Base-by-base conservation (phyloP, 352 stramenopile genomes). In the Globisporangium splendens region DNA sequence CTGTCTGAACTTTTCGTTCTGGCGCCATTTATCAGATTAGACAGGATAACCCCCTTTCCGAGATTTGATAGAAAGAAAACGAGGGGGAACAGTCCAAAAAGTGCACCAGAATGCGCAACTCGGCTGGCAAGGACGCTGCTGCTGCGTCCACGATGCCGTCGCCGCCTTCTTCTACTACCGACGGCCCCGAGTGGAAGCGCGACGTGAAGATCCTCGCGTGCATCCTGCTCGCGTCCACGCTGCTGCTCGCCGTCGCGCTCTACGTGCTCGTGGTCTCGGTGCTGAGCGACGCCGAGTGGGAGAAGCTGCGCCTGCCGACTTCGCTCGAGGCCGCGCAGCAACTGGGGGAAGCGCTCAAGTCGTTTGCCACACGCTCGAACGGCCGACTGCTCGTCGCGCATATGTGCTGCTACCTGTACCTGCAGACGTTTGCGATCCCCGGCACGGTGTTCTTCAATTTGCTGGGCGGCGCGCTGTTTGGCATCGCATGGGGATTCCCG, bases 361-460 rank as follows among this genome's bases (percentile, higher is more conserved):
- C 69, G 51, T 80, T 89, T 42, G 66, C 83, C 18, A 64, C 71
- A 17, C 70, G 69, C 12, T 70, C 71, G 50, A 64, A 57, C 3
- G 56, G 50, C 5, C 63, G 77, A 10, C 58, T 92, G 21, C 67
- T 91, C 46, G 54, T 90, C 14, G 81, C 79, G 18, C 83, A 93
- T 68, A 84, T 77, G 66, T 71, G 69, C 46, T 88, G 73, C 60
- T 91, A 93, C 62, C 43, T 93, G 54, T 93, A 88, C 58, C 53
- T 91, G 50, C 83, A 93, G 66, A 90, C 75, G 24, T 93, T 89
- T 54, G 80, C 80, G 48, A 93, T 93, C 50, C 83, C 83, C 0
- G 83, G 83, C 44, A 93, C 80, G 0, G 70, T 93, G 28, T 93
- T 93, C 55, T 86, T 93, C 62, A 93, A 93, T 47, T 58, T 93